Evolutionary conservation across 1,139 yeast species (phyloP).

Genomic region (Geotrichum restrictum): DNA sequence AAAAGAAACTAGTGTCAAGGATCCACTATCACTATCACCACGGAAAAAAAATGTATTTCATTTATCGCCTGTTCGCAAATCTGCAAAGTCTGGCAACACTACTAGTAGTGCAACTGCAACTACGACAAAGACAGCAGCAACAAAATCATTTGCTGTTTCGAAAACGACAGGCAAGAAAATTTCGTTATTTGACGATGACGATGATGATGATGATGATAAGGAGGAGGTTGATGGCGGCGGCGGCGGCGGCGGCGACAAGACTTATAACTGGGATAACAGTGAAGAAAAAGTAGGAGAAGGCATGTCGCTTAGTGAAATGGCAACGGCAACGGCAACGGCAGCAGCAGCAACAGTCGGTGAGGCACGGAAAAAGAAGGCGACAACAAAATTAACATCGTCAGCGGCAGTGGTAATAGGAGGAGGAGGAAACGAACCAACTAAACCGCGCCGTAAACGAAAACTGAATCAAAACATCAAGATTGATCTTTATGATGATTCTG

Average conservation of each 20-base stretch:
- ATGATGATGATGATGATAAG: not conserved
- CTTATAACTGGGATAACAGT: too few species aligned
- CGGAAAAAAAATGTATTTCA: slow-evolving; percentile 5
- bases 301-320: too few species aligned
- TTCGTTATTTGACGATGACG: slow-evolving; percentile 19
- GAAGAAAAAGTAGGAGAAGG: not conserved
- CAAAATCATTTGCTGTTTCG: slow-evolving; percentile 4
- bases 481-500: slow-evolving; percentile 3
- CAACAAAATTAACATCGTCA: not conserved
- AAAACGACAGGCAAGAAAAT: slow-evolving; percentile 9
- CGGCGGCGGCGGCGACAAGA: too few species aligned
- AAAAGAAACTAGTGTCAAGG: not conserved
- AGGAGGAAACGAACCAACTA: not conserved
- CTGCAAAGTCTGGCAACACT: not conserved
- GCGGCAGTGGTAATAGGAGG: too few species aligned
- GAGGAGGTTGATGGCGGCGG: too few species aligned
- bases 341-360: too few species aligned
- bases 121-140: too few species aligned
- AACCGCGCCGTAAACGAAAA: slow-evolving; percentile 24
- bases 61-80: slow-evolving; percentile 5
- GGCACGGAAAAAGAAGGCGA: too few species aligned
- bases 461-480: slow-evolving; percentile 32
- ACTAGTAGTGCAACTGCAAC: too few species aligned
- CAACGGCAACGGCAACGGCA: not conserved
- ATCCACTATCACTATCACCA: not conserved